A percentile compares a stretch with the other conserved stretches of the same genome.
These are phyloP conservation scores for Fraxinus dipetala DNA, from an alignment of 305 asterid genomes.

Conservation along the genomic window DNA sequence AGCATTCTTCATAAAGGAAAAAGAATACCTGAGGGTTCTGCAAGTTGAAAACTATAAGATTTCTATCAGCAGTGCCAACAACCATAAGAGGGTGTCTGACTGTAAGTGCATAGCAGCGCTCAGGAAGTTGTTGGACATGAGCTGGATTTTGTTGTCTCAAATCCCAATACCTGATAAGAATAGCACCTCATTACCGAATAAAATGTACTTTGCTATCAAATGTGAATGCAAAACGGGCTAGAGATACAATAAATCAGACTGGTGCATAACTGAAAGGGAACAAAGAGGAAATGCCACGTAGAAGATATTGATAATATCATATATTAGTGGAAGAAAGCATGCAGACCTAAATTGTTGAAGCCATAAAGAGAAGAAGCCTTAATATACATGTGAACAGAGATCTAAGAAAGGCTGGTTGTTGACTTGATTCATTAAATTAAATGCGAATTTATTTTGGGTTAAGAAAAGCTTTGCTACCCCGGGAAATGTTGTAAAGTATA, in stretches of 20 bases:
- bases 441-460: slow-evolving; percentile 5
- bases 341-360: background rate
- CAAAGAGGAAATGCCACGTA: slow-evolving; percentile 9
- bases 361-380: background rate
- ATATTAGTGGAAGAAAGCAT: background rate
- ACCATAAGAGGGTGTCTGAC: slow-evolving; percentile 94
- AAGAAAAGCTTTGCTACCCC: background rate
- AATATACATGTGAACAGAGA: background rate
- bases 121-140: slow-evolving; percentile 88
- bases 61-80: slow-evolving; percentile 90
- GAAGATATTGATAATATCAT: slow-evolving; percentile 8
- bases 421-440: background rate
- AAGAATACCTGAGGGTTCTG: slow-evolving; percentile 85
- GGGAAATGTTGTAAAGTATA: background rate
- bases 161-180: slow-evolving; percentile 80
- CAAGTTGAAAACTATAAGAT: slow-evolving; percentile 77
- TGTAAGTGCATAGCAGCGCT: slow-evolving; percentile 88
- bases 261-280: background rate
- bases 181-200: slow-evolving; percentile 9
- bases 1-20: slow-evolving; percentile 18
- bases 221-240: background rate
- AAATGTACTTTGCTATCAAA: background rate
- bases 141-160: slow-evolving; percentile 82
- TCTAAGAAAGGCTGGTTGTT: background rate
- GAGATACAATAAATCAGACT: slow-evolving; percentile 1